phyloP scores from a whole-genome alignment of 2,329 filamentous ascomycete genomes.

The Diplodia corticola region DNA sequence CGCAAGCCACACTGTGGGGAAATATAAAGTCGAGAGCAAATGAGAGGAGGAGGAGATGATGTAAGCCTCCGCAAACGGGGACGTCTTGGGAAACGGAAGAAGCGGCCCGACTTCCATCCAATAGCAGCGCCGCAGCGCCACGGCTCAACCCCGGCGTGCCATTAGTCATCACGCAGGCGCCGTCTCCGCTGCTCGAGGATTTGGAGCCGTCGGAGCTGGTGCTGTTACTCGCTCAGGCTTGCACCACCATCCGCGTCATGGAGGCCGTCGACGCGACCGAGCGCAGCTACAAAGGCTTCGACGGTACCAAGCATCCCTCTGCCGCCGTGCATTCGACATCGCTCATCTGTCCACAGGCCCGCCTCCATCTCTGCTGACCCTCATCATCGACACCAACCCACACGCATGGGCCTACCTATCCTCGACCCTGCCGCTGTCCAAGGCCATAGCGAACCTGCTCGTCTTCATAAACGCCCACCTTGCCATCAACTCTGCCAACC shows the following conservation, averaged over 20 bases:
- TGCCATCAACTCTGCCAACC: conserved; percentile 89
- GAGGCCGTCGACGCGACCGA: conserved; percentile 64
- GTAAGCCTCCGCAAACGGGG: background rate
- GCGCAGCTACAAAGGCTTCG: conserved; percentile 43
- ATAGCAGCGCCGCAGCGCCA: background rate
- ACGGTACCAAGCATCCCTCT: conserved; percentile 31
- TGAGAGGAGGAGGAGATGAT: background rate
- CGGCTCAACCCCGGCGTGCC: background rate
- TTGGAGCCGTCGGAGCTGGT: background rate
- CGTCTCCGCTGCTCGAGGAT: background rate
- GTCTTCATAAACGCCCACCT: conserved; percentile 97
- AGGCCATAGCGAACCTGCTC: conserved; percentile 83
- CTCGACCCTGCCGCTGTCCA: conserved; percentile 73
- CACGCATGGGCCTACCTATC: conserved; percentile 85
- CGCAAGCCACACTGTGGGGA: background rate
- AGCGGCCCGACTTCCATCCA: background rate
- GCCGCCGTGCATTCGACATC: background rate
- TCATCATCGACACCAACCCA: conserved; percentile 95
- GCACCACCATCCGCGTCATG: conserved; percentile 46
- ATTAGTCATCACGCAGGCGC: background rate
- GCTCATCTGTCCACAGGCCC: conserved; percentile 44
- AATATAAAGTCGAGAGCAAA: background rate
- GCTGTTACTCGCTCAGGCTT: background rate
- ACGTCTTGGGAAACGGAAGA: background rate
- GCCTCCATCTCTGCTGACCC: conserved; percentile 78